Evolutionary conservation across 2,329 filamentous ascomycete genomes (phyloP), one percentile per base, ranked within the genome.

Genomic region (Stagonosporopsis cucurbitacearum): DNA sequence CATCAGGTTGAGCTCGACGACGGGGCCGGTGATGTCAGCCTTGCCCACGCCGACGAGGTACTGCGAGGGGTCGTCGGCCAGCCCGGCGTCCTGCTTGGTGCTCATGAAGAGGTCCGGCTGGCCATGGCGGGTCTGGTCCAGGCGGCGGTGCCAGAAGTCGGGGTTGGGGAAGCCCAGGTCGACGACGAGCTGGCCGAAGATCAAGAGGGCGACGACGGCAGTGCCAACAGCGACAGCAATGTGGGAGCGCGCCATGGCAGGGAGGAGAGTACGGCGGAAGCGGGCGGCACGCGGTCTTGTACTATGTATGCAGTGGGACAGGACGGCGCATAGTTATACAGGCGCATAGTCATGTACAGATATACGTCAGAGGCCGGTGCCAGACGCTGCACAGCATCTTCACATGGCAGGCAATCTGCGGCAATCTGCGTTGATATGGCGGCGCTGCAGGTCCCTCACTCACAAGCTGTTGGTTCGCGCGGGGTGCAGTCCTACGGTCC

Each of bases 1-100:
- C 82, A 94, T 95, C 72, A 97, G 84, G 67, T 92, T 92, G 70
- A 97, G 85, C 75, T 97, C 92, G 20, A 96, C 92, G 12, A 96
- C 91, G 0, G 92, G 92, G 2, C 90, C 86, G 44, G 88, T 91
- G 63, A 91, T 88, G 72, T 91, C 88, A 11, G 85, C 88, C 72
- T 88, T 90, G 23, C 88, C 88, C 20, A 88, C 86, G 20, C 88
- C 88, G 19, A 91, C 74, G 7, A 90, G 72, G 66, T 89, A 90
- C 59, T 79, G 68, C 35, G 81, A 75, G 46, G 77, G 75, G 54
- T 79, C 75, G 32, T 65, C 62, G n/a, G 59, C 66, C 12, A 46
- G 50, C 13, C 55, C 67, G n/a, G 52, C 62, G 30, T 59, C 65
- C 64, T 73, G 67, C 64, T 71, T 71, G 50, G 57, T 66, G 26